Evolutionary conservation across 2,329 filamentous ascomycete genomes (phyloP).

Genomic region (Neopestalotiopsis sp.): DNA sequence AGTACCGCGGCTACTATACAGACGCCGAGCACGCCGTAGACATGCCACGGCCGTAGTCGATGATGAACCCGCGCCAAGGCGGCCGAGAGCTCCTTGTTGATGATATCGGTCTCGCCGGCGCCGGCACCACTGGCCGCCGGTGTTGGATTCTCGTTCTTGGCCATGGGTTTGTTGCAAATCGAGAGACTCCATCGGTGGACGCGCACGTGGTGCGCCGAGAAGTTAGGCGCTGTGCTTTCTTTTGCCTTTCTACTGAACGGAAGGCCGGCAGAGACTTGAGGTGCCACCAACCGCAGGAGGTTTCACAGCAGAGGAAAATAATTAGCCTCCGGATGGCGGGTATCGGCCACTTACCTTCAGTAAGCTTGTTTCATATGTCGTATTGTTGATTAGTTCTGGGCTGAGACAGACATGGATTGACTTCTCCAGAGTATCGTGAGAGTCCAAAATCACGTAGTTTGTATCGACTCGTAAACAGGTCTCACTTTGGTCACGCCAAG

Average conservation of each 20-base stretch:
- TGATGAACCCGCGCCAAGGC: conserved; percentile 11
- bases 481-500: too few species aligned
- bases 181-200: not conserved
- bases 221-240: not conserved
- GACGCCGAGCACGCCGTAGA: conserved; percentile 20
- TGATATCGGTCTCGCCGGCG: not conserved
- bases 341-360: not conserved
- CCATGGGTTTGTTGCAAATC: not conserved
- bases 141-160: not conserved
- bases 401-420: not conserved
- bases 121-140: not conserved
- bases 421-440: not conserved
- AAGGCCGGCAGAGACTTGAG: not conserved
- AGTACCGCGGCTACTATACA: conserved; percentile 21
- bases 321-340: not conserved
- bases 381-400: not conserved
- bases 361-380: not conserved
- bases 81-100: not conserved
- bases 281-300: not conserved
- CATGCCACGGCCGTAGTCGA: conserved; percentile 24
- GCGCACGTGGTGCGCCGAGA: not conserved
- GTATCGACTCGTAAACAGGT: too few species aligned
- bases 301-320: not conserved
- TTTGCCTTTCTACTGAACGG: not conserved
- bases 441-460: too few species aligned